These are phyloP conservation scores for Pythium coloratum DNA, from an alignment of 352 stramenopile genomes.

Conservation along the genomic window DNA sequence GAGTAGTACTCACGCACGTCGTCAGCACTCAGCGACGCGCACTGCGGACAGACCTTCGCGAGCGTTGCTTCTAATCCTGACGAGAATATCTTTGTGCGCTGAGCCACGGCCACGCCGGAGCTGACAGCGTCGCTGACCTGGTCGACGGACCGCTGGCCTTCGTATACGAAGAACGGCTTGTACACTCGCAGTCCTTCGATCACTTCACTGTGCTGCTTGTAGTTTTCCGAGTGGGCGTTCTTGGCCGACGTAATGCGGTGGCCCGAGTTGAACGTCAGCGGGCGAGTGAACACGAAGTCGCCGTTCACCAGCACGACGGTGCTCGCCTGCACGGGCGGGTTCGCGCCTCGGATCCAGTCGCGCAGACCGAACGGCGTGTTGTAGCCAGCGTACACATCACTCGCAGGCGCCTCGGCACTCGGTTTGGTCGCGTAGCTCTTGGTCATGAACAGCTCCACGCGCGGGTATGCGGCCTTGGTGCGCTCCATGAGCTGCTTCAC, in stretches of 20 bases:
- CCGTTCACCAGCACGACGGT: slow-evolving; percentile 65
- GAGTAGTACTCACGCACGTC: slow-evolving; percentile 56
- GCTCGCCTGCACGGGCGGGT: slow-evolving; percentile 56
- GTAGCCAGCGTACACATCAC: slow-evolving; percentile 53
- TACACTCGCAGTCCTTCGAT: slow-evolving; percentile 76
- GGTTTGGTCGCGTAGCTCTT: slow-evolving; percentile 49
- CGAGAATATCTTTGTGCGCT: slow-evolving; percentile 45
- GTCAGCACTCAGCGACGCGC: slow-evolving; percentile 16
- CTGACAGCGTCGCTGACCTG: slow-evolving; percentile 45
- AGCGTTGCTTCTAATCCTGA: slow-evolving; percentile 40
- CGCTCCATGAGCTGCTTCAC: slow-evolving; percentile 42
- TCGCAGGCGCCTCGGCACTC: slow-evolving; percentile 8
- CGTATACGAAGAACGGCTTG: slow-evolving; percentile 83
- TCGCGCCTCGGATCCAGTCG: slow-evolving; percentile 67
- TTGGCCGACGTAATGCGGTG: slow-evolving; percentile 54
- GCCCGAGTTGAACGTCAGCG: slow-evolving; percentile 58
- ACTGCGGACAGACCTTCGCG: slow-evolving; percentile 54
- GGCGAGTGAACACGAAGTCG: slow-evolving; percentile 75
- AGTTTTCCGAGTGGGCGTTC: slow-evolving; percentile 59
- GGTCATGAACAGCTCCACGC: slow-evolving; percentile 58
- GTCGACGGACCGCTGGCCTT: slow-evolving; percentile 36
- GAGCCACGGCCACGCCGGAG: slow-evolving; percentile 50
- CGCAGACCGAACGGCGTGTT: slow-evolving; percentile 76
- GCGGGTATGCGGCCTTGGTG: slow-evolving; percentile 29
- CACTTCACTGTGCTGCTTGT: slow-evolving; percentile 57